Evolutionary conservation across 2,329 filamentous ascomycete genomes (phyloP).

Genomic region (Aureobasidium zeae): DNA sequence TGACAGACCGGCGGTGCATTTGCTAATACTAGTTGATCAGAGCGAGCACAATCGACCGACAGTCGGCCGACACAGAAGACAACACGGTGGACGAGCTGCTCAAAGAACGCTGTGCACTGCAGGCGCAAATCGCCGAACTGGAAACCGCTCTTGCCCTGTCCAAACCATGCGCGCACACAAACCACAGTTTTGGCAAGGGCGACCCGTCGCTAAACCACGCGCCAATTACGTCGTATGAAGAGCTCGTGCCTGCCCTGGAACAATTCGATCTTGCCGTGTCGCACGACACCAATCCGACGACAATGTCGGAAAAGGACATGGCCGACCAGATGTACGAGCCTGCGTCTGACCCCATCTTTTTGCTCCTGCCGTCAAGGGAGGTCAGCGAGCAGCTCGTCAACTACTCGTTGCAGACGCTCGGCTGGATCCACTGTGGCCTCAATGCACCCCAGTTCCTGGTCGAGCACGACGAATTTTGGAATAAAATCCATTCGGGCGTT

Average conservation of each 20-base stretch:
- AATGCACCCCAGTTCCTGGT: conserved; percentile 6
- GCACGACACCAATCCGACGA: conserved; percentile 1
- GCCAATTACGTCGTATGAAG: conserved; percentile 1
- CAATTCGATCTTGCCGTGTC: conserved; percentile 12
- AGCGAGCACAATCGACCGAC: conserved; percentile 6
- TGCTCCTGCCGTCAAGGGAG: conserved; percentile 12
- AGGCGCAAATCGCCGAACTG: conserved; percentile 12
- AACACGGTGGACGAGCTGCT: conserved; percentile 10
- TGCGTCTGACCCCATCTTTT: conserved; percentile 11
- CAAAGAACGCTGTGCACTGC: conserved; percentile 13
- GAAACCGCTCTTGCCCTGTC: conserved; percentile 13
- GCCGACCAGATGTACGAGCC: conserved; percentile 14
- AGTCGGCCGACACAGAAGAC: conserved; percentile 4
- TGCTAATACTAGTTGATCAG: conserved; percentile 1
- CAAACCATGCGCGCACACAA: conserved; percentile 6
- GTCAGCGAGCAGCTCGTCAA: conserved; percentile 8
- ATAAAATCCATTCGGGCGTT: conserved; percentile 7
- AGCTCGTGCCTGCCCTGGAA: conserved; percentile 15
- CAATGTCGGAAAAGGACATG: conserved; percentile 9
- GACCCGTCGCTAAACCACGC: neutral
- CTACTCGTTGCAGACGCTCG: conserved; percentile 4
- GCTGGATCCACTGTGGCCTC: conserved; percentile 15
- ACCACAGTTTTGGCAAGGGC: neutral
- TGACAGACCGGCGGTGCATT: neutral
- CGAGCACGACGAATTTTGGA: conserved; percentile 14